phyloP scores from a whole-genome alignment of 805 yeast species.

The Gaillardinia entomophila region DNA sequence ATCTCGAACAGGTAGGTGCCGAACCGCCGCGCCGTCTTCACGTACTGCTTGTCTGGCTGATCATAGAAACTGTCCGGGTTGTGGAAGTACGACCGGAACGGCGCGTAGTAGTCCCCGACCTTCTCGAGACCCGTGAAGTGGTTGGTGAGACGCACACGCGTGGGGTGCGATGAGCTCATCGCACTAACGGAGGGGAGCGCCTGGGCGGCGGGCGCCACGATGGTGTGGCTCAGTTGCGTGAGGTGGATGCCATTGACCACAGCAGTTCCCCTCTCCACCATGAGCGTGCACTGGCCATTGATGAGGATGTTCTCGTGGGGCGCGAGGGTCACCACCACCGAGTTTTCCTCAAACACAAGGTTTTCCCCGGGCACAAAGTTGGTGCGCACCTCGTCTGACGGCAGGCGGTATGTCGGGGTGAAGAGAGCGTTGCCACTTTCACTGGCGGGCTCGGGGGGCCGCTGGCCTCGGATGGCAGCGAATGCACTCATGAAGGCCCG shows the following conservation, averaged over 20 bases:
- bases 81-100: slow-evolving; percentile 39
- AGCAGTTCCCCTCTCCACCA: slow-evolving; percentile 43
- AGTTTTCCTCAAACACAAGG: slow-evolving; percentile 21
- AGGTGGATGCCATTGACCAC: slow-evolving; percentile 34
- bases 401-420: too few species aligned
- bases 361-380: too few species aligned
- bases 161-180: slow-evolving; percentile 32
- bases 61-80: slow-evolving; percentile 1
- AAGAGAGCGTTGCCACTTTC: too few species aligned
- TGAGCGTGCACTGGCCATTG: slow-evolving; percentile 42
- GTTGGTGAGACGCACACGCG: slow-evolving; percentile 35
- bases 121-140: slow-evolving; percentile 39
- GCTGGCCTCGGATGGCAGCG: too few species aligned
- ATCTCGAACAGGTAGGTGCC: slow-evolving; percentile 1
- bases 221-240: slow-evolving; percentile 9
- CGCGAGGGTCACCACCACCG: slow-evolving; percentile 38
- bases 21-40: neutral
- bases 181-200: slow-evolving; percentile 41
- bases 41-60: neutral
- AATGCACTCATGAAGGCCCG: too few species aligned
- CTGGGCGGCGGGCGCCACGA: slow-evolving; percentile 29
- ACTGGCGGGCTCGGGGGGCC: too few species aligned
- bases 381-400: too few species aligned
- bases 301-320: slow-evolving; percentile 37
- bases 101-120: slow-evolving; percentile 38